These are phyloP conservation scores for Pogostemon cablin DNA, from an alignment of 257 asterid species.

Conservation along the genomic window DNA sequence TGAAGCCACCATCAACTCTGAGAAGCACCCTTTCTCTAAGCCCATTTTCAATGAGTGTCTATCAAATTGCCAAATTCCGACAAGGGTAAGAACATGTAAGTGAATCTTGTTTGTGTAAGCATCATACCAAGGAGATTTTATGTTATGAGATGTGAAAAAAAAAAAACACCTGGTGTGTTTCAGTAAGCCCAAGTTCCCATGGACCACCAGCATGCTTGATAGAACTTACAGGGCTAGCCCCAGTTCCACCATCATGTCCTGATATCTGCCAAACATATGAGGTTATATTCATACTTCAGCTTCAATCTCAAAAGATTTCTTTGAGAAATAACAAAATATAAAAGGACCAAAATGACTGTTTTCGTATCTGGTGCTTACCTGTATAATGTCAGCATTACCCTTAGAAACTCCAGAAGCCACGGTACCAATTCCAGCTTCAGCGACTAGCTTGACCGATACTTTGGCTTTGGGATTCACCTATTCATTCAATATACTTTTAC, in stretches of 20 bases:
- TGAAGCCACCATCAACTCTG: slow-evolving; percentile 99
- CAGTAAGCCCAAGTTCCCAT: slow-evolving; percentile 99
- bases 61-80: slow-evolving; percentile 27
- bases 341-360: not conserved
- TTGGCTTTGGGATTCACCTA: slow-evolving; percentile 97
- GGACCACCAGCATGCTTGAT: slow-evolving; percentile 99
- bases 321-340: not conserved
- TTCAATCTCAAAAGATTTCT: not conserved
- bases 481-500: slow-evolving; percentile 32
- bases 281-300: slow-evolving; percentile 25
- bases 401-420: slow-evolving; percentile 99
- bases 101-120: not conserved
- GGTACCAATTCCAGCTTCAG: slow-evolving; percentile 99
- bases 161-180: slow-evolving; percentile 83
- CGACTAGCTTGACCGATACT: slow-evolving; percentile 96
- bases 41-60: slow-evolving; percentile 92
- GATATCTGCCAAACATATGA: slow-evolving; percentile 65
- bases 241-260: slow-evolving; percentile 99
- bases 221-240: slow-evolving; percentile 99
- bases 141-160: slow-evolving; percentile 18
- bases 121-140: slow-evolving; percentile 8
- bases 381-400: slow-evolving; percentile 98
- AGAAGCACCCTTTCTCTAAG: slow-evolving; percentile 98
- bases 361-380: slow-evolving; percentile 51
- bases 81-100: slow-evolving; percentile 24